Evolutionary conservation across 2,329 filamentous ascomycete species (phyloP).

Genomic region (Erysiphe pulchra): DNA sequence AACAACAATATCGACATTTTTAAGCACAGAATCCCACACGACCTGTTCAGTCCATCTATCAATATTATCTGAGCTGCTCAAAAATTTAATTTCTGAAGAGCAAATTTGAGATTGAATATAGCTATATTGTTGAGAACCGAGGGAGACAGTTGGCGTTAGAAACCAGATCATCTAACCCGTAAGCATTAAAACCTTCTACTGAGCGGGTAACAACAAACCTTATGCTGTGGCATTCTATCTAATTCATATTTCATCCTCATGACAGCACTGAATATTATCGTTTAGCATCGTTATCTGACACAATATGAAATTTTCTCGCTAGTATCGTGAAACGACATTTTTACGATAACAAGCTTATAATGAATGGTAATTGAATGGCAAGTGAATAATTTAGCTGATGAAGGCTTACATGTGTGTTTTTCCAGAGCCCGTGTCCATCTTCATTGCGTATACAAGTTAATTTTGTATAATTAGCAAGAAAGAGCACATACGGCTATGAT

Average conservation of each 20-base stretch:
- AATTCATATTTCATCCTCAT: slow-evolving; percentile 10
- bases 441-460: not conserved
- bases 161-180: slow-evolving; percentile 38
- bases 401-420: slow-evolving; percentile 46
- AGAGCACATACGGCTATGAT: slow-evolving; percentile 34
- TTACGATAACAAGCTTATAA: too few relatives aligned
- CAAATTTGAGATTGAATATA: slow-evolving; percentile 35
- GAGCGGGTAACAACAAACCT: slow-evolving; percentile 2
- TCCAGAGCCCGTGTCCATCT: slow-evolving; percentile 63
- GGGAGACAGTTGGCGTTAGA: slow-evolving; percentile 38
- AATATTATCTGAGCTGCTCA: slow-evolving; percentile 31
- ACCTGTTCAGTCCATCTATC: slow-evolving; percentile 34
- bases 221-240: slow-evolving; percentile 4
- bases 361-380: too few relatives aligned
- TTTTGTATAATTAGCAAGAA: not conserved
- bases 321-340: too few relatives aligned
- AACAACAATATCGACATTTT: slow-evolving; percentile 30
- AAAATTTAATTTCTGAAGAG: slow-evolving; percentile 21
- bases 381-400: too few relatives aligned
- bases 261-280: slow-evolving; percentile 3
- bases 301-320: too few relatives aligned
- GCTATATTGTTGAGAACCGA: slow-evolving; percentile 39
- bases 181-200: not conserved
- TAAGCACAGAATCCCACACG: slow-evolving; percentile 31
- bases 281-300: too few relatives aligned